phyloP scores from a whole-genome alignment of 192 early-diverging fungal genomes.

The Gorgonomyces haynaldii region DNA sequence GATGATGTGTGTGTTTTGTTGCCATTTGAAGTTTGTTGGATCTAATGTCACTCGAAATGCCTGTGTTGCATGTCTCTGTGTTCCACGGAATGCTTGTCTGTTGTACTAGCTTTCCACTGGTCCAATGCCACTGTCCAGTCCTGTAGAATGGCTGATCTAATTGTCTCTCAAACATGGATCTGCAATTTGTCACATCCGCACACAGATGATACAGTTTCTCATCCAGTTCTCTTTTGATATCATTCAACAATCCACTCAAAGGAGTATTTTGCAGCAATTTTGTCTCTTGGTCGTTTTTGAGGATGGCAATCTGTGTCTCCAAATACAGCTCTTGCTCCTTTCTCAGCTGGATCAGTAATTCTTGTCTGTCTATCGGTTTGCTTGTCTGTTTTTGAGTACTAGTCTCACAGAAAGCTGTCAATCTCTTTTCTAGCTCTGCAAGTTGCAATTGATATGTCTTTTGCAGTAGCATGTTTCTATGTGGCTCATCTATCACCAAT shows the following conservation, averaged over 20 bases:
- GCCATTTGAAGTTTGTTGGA: conserved; percentile 35
- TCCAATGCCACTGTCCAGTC: conserved; percentile 40
- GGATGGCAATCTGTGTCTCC: no score
- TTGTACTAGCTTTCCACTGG: conserved; percentile 22
- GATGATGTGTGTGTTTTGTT: conserved; percentile 15
- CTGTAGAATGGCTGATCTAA: conserved; percentile 24
- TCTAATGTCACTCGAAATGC: conserved; percentile 16
- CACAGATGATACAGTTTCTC: conserved; percentile 36
- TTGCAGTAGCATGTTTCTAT: no score
- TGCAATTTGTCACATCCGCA: conserved; percentile 30
- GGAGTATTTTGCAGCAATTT: neutral
- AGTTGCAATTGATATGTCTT: no score
- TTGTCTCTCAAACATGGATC: conserved; percentile 17
- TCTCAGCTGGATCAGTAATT: neutral
- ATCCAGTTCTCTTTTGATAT: conserved; percentile 32
- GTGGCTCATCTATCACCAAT: no score
- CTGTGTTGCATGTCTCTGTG: conserved; percentile 31
- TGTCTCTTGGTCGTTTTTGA: conserved; percentile 27
- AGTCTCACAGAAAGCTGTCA: no score
- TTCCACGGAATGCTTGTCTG: conserved; percentile 36
- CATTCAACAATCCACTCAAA: neutral
- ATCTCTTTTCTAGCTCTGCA: no score
- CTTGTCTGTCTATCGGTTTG: neutral
- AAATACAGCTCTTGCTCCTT: neutral
- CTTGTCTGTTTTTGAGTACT: conserved; percentile 3